Evolutionary conservation across 768 basidiomycete genomes (phyloP), one percentile per base, ranked within the genome.

Genomic region (Mycena haematopus): DNA sequence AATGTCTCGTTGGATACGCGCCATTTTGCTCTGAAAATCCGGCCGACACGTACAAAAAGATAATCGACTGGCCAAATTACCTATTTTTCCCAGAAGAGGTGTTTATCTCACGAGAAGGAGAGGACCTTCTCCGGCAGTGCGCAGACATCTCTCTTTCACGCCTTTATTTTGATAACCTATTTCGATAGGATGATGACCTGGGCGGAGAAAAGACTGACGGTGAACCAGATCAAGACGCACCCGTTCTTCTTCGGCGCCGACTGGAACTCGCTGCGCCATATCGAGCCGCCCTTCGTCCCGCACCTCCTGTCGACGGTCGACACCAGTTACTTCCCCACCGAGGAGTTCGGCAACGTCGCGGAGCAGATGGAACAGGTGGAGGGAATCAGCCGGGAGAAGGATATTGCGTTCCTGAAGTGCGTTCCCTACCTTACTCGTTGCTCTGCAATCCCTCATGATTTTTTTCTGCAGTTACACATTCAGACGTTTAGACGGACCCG

Each of bases 11-110:
- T 66, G 96, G 96, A 63, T 99, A 96, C 74, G 95, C 96, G 17
- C 96, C 96, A 6, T 98, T 98, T 84, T 99, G 96, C 77, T 88
- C 95, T 5, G 95, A 98, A 72, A 95, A 94, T 71, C 96, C 96
- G 17, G 92, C 91, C 68, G 96, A 99, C 73, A 98, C 96, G 19
- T 99, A 99, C 81, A 91, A 95, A 73, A 99, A 99, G 80, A 99
- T 99, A 71, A 90, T 98, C 63, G 92, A 96, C 61, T 99, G 96
- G 96, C 86, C 87, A 45, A 86, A 86, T 65, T 95, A 96, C 73
- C 82, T 99, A 52, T 88, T 83, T 73, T 95, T 99, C 80, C 96
- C 96, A 0, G 94, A 97, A 69, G 96, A 99, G 70, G 91, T 98
- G 1, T 93, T 91, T 73, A 88, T 99, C 64, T 96, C 93, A 58